Evolutionary conservation across 1,284 basidiomycete genomes (phyloP).

Genomic region (Hypsizygus ulmarius): DNA sequence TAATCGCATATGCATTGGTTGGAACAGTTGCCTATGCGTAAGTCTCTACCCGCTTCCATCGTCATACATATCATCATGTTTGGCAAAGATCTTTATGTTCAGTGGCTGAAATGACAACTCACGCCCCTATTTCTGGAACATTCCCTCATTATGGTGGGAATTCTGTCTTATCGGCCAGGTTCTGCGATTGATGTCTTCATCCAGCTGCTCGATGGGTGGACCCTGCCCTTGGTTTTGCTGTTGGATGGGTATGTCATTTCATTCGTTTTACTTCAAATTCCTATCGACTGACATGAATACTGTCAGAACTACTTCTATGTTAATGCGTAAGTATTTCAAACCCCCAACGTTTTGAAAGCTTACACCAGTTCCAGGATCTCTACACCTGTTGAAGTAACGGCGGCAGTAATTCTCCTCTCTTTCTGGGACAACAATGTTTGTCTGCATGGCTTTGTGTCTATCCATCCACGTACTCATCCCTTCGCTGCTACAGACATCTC

Average conservation of each 20-base stretch:
- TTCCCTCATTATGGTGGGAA: slow-evolving; percentile 63
- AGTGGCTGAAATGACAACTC: slow-evolving; percentile 69
- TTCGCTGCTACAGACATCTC: slow-evolving; percentile 36
- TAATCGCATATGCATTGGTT: slow-evolving; percentile 60
- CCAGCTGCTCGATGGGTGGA: slow-evolving; percentile 71
- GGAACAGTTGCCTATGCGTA: slow-evolving; percentile 63
- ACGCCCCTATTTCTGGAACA: slow-evolving; percentile 72
- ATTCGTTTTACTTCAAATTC: slow-evolving; percentile 14
- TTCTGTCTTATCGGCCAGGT: not conserved
- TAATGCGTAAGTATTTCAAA: slow-evolving; percentile 36
- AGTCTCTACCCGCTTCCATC: slow-evolving; percentile 22
- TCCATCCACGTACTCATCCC: not conserved
- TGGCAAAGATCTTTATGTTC: slow-evolving; percentile 52
- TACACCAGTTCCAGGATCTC: slow-evolving; percentile 41
- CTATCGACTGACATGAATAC: not conserved
- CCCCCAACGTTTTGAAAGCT: not conserved
- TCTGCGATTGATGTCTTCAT: slow-evolving; percentile 3
- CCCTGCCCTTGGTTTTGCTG: slow-evolving; percentile 72
- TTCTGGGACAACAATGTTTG: slow-evolving; percentile 73
- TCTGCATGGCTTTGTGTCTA: slow-evolving; percentile 1
- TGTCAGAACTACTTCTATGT: slow-evolving; percentile 39
- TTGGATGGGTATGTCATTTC: slow-evolving; percentile 48
- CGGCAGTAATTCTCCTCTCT: slow-evolving; percentile 68
- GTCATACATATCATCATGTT: not conserved
- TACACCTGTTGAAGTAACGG: slow-evolving; percentile 74